Percentiles rank a stretch among this genome's conserved stretches.
Evolutionary conservation across 1,284 basidiomycete species (phyloP).

Genomic region (Anthracocystis walkeri): DNA sequence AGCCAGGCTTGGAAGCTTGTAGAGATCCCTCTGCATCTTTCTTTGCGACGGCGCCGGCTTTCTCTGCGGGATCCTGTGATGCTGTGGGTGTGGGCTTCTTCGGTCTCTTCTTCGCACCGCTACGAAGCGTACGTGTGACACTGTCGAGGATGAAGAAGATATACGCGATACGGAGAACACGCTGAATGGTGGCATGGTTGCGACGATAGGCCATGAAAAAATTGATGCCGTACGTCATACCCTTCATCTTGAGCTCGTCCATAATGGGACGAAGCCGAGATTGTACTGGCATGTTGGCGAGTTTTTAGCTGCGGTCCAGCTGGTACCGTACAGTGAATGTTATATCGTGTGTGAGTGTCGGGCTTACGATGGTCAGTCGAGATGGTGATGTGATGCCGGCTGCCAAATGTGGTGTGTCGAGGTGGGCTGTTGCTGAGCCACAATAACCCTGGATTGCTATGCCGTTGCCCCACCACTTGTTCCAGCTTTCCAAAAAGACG

Average conservation of each 20-base stretch:
- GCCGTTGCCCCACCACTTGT: not conserved
- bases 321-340: not conserved
- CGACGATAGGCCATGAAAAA: constrained; percentile 56
- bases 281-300: constrained; percentile 59
- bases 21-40: constrained; percentile 23
- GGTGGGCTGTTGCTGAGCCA: not conserved
- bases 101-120: constrained; percentile 52
- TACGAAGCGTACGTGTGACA: constrained; percentile 50
- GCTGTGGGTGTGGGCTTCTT: constrained; percentile 24
- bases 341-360: not conserved
- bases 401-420: not conserved
- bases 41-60: constrained; percentile 29
- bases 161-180: constrained; percentile 55
- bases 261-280: constrained; percentile 52
- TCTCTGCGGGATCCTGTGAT: constrained; percentile 23
- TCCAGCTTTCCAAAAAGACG: not conserved
- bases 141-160: constrained; percentile 53
- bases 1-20: constrained; percentile 16
- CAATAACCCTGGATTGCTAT: not conserved
- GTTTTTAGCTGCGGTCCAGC: not conserved
- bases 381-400: too few species aligned
- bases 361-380: not conserved
- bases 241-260: constrained; percentile 59
- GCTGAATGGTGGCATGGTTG: constrained; percentile 62
- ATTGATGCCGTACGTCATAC: constrained; percentile 52